These are phyloP conservation scores for Trichoderma breve DNA, from an alignment of 2,329 filamentous ascomycete genomes.

Conservation along the genomic window DNA sequence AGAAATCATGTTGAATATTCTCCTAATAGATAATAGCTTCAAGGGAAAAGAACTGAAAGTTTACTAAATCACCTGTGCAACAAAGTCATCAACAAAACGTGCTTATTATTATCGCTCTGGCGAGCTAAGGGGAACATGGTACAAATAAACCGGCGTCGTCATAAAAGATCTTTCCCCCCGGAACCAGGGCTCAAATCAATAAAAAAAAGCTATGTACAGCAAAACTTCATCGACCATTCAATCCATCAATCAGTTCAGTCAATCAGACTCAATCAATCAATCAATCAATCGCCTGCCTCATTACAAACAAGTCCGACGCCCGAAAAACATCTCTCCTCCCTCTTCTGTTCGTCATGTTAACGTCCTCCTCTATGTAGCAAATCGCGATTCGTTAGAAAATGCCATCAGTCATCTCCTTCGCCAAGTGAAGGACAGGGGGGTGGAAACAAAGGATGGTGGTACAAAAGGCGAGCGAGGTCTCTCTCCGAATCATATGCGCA, in stretches of 20 bases:
- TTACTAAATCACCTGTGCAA: neutral
- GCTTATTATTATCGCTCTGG: neutral
- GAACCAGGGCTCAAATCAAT: neutral
- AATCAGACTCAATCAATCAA: neutral
- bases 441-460: neutral
- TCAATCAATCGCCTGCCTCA: neutral
- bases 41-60: neutral
- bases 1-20: neutral
- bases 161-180: neutral
- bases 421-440: neutral
- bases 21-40: neutral
- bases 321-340: neutral
- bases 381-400: neutral
- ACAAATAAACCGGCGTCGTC: neutral
- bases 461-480: neutral
- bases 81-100: neutral
- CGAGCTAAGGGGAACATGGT: neutral
- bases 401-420: neutral
- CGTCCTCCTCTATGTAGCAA: neutral
- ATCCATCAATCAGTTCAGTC: neutral
- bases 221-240: neutral
- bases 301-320: neutral
- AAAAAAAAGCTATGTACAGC: slow-evolving; percentile 13
- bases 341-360: neutral
- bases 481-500: neutral